Evolutionary conservation across 768 basidiomycete genomes (phyloP).

Genomic region (Suillus sp.): DNA sequence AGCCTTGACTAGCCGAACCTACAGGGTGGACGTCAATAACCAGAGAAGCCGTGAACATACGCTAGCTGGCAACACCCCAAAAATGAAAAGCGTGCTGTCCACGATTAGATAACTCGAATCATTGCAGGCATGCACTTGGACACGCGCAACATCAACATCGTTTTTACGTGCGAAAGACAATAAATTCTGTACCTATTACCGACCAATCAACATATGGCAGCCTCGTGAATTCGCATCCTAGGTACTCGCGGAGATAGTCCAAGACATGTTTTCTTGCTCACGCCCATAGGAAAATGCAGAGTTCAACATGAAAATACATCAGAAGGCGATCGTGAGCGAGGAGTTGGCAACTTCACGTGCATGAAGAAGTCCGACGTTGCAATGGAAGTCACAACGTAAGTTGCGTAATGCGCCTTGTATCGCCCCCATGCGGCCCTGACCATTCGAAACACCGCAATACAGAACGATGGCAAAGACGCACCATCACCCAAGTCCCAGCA

Average conservation of each 20-base stretch:
- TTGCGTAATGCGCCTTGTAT: neutral
- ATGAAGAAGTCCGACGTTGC: neutral
- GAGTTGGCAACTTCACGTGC: neutral
- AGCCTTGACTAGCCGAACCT: neutral
- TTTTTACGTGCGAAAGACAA: conserved; percentile 5
- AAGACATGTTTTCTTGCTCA: neutral
- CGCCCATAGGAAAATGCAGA: neutral
- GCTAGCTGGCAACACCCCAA: neutral
- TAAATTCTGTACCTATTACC: neutral
- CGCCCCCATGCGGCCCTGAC: neutral
- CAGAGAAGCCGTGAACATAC: neutral
- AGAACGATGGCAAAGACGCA: neutral
- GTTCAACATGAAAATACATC: neutral
- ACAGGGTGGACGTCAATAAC: neutral
- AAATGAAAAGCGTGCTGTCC: conserved; percentile 7
- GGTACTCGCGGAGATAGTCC: neutral
- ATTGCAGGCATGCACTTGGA: neutral
- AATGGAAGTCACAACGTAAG: neutral
- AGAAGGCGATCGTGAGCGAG: neutral
- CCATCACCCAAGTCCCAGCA: neutral
- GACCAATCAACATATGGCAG: neutral
- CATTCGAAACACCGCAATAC: neutral
- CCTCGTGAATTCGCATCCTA: neutral
- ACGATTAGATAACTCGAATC: conserved; percentile 7
- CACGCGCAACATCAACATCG: neutral